Evolutionary conservation across 352 stramenopile genomes (phyloP).

Genomic region (Phytophthora boehmeriae): DNA sequence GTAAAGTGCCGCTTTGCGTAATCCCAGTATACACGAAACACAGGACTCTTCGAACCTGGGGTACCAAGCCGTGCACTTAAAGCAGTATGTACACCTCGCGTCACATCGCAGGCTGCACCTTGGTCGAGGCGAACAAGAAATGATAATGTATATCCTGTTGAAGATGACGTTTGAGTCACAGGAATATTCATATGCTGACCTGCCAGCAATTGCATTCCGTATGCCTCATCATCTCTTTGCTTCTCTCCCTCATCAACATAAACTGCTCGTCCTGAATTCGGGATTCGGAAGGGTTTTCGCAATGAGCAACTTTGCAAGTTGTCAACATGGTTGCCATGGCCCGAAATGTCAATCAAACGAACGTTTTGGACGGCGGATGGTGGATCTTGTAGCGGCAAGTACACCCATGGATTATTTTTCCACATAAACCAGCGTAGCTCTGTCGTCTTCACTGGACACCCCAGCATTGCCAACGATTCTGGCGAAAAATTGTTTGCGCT

Average conservation of each 20-base stretch:
- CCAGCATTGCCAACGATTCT: slow-evolving; percentile 42
- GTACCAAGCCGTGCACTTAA: slow-evolving; percentile 22
- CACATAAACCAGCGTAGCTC: slow-evolving; percentile 56
- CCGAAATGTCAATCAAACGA: slow-evolving; percentile 60
- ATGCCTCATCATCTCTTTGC: slow-evolving; percentile 15
- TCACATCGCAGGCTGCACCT: slow-evolving; percentile 2
- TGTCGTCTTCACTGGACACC: slow-evolving; percentile 32
- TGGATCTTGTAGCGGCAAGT: slow-evolving; percentile 67
- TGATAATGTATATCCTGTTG: slow-evolving; percentile 31
- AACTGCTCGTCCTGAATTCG: slow-evolving; percentile 5
- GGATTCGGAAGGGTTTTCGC: slow-evolving; percentile 67
- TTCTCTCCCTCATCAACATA: neutral
- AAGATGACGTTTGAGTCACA: neutral
- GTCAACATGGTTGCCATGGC: slow-evolving; percentile 43
- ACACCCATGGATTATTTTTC: slow-evolving; percentile 43
- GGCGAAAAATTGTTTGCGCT: slow-evolving; percentile 40
- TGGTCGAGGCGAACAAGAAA: slow-evolving; percentile 55
- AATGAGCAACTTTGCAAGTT: slow-evolving; percentile 38
- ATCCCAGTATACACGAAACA: slow-evolving; percentile 33
- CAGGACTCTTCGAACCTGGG: slow-evolving; percentile 1
- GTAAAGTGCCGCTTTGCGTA: slow-evolving; percentile 11
- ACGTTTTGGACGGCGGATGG: slow-evolving; percentile 6
- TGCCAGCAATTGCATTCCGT: slow-evolving; percentile 49
- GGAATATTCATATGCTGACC: slow-evolving; percentile 29
- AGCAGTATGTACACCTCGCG: slow-evolving; percentile 5